Evolutionary conservation across 73 alveolate genomes (phyloP).

Genomic region (Paramecium sonneborni): DNA sequence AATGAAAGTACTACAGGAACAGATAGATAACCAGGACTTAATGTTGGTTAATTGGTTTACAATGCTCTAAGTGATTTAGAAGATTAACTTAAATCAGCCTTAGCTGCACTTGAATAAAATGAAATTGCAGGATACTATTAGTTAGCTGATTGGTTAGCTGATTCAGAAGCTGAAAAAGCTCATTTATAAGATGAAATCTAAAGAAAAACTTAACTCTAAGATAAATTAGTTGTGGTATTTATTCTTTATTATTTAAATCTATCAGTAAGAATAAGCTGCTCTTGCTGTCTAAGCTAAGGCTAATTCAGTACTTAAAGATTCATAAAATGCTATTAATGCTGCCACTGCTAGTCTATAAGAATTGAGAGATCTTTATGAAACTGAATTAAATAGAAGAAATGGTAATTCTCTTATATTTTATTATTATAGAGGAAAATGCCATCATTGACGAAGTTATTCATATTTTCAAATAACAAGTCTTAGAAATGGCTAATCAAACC

Average conservation of each 20-base stretch:
- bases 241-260: neutral
- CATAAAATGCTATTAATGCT: constrained; percentile 54
- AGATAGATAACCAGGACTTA: constrained; percentile 28
- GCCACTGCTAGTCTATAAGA: constrained; percentile 15
- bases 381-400: constrained; percentile 54
- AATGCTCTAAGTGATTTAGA: constrained; percentile 25
- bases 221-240: constrained; percentile 50
- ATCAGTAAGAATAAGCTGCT: constrained; percentile 55
- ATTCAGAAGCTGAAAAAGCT: constrained; percentile 35
- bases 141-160: constrained; percentile 61
- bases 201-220: constrained; percentile 29
- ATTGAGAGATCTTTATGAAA: neutral
- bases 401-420: neutral
- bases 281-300: constrained; percentile 55
- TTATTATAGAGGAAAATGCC: constrained; percentile 49
- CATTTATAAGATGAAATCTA: constrained; percentile 48
- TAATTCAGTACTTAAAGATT: constrained; percentile 4
- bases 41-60: constrained; percentile 40
- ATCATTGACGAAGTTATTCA: constrained; percentile 55
- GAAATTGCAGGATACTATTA: constrained; percentile 48
- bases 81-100: constrained; percentile 15
- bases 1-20: neutral
- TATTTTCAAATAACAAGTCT: constrained; percentile 30
- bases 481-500: constrained; percentile 45
- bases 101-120: neutral